phyloP scores from a whole-genome alignment of 495 filamentous ascomycete genomes.

The Penicillium bialowiezense region DNA sequence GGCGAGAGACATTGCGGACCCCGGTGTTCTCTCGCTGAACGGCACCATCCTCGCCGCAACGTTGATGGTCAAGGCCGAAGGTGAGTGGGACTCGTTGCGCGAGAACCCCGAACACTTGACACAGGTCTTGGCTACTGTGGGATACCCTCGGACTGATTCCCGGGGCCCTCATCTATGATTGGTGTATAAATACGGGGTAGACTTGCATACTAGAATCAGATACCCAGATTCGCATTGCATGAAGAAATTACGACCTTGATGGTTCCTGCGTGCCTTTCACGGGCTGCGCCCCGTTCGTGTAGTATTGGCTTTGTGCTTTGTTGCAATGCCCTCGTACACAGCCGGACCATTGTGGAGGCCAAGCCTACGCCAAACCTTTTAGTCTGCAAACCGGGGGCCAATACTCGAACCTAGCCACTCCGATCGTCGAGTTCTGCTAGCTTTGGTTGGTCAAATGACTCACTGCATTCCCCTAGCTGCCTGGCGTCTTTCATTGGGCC shows the following conservation, averaged over 20 bases:
- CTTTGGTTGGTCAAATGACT: background rate
- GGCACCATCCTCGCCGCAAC: constrained; percentile 80
- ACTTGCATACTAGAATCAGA: background rate
- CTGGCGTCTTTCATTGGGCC: too few species aligned
- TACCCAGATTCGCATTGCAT: background rate
- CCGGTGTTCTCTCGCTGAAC: constrained; percentile 65
- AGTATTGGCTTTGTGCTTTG: too few species aligned
- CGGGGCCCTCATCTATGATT: constrained; percentile 22
- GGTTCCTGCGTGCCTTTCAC: too few species aligned
- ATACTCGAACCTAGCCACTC: background rate
- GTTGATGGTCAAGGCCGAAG: constrained; percentile 71
- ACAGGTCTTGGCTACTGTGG: constrained; percentile 58
- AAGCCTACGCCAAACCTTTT: background rate
- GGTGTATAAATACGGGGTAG: background rate
- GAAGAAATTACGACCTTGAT: background rate
- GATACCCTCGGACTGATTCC: constrained; percentile 44
- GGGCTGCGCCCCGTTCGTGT: too few species aligned
- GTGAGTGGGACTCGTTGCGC: constrained; percentile 65
- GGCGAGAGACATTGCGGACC: constrained; percentile 33
- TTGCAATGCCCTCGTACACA: too few species aligned
- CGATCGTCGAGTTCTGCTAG: background rate
- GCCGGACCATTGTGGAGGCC: too few species aligned
- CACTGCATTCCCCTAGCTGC: too few species aligned
- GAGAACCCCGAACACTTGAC: constrained; percentile 47
- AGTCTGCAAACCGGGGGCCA: background rate